Conservation (phyloP, 441 rosid species). For the Gossypium schwendimanii region DNA sequence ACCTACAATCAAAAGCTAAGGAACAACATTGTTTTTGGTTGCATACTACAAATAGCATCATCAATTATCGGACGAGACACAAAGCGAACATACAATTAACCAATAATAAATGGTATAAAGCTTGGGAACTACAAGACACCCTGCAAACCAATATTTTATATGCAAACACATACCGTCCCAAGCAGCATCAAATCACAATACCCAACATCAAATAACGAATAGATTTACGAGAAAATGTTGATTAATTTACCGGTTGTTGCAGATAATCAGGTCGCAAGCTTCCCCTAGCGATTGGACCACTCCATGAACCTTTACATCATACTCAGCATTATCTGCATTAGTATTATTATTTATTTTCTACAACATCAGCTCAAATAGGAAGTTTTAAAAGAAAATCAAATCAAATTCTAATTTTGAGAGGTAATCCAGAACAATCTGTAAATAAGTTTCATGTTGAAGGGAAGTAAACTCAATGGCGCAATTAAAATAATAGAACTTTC, state of each 20-base stretch:
- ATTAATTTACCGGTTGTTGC: constrained; percentile 48
- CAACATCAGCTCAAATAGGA: neutral
- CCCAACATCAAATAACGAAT: neutral
- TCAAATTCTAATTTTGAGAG: neutral
- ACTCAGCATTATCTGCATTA: constrained; percentile 50
- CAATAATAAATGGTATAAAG: constrained; percentile 4
- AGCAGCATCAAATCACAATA: neutral
- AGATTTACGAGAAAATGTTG: neutral
- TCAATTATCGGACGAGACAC: neutral
- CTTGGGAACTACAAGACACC: neutral
- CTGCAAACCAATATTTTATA: neutral
- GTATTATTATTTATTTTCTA: neutral
- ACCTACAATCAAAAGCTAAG: neutral
- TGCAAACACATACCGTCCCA: neutral
- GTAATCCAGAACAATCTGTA: neutral
- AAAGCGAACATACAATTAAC: neutral
- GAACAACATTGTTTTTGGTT: neutral
- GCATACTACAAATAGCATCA: neutral
- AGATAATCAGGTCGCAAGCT: constrained; percentile 55
- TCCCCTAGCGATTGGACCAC: constrained; percentile 61
- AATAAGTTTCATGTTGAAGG: neutral
- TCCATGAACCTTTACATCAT: constrained; percentile 59
- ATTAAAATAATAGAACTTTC: neutral
- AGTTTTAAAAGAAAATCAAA: neutral
- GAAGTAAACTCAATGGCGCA: neutral